Base-by-base conservation (phyloP, 192 early-diverging fungal species). In the Mortierella claussenii region DNA sequence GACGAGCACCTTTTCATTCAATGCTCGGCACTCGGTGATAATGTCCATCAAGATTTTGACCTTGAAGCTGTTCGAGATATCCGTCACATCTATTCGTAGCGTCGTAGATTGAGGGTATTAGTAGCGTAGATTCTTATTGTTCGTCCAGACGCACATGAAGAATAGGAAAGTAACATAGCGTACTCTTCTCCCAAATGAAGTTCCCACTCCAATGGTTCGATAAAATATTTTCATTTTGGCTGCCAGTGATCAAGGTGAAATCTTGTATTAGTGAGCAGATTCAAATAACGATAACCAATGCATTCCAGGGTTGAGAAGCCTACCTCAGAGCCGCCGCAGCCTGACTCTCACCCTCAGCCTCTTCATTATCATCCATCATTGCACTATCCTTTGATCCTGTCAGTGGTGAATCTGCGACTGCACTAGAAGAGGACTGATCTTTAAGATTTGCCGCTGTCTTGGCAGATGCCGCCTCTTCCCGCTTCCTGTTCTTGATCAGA, bases 1-100 rank as follows among this genome's bases (percentile, higher is more conserved):
- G 20, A 95, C 68, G 12, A 95, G 79, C 23, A 91, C 83, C 20
- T 93, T 94, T 32, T 96, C 91, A 18, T 80, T 74, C 8, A 76
- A 28, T 7, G 27, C 40, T 12, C 70, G 69, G 40, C 88, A 83
- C 43, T 69, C 60, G 7, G 65, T 55, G 0, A 92, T 60, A 45
- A 94, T 90, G 15, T 86, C 71, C 48, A 90, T 47, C 26, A 88
- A 45, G n/a, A 94, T 57, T 27, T 51, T 50, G 55, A 86, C 69
- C 54, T 92, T 92, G 56, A 60, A 45, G 52, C 85, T 81, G 40
- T 82, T 60, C 15, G 53, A 47, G 18, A 63, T 49, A 11, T 63
- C 52, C 28, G 60, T 61, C 12, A 79, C 37, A 63, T 80, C 74
- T 76, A 60, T n/a, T 5, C 8, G 20, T n/a, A n/a, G n/a, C n/a